phyloP scores from a whole-genome alignment of 192 early-diverging fungal species.

The Spizellomyces sp. region DNA sequence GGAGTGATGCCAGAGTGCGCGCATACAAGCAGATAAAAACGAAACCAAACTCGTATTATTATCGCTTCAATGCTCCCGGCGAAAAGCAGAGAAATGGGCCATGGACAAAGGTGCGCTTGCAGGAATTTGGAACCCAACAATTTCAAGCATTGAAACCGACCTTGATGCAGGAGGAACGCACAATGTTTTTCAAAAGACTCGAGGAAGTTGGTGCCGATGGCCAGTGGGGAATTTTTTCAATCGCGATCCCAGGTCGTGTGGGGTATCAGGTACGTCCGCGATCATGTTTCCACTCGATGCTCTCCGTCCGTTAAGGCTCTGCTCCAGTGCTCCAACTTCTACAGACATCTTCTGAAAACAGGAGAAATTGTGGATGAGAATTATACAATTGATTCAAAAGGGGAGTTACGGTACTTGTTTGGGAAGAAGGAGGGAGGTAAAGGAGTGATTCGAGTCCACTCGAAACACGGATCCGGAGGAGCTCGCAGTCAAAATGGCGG shows the following conservation, averaged over 20 bases:
- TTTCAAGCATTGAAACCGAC: no score
- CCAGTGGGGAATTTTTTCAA: slow-evolving; percentile 97
- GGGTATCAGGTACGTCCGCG: slow-evolving; percentile 79
- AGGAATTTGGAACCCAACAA: no score
- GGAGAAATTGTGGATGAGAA: slow-evolving; percentile 88
- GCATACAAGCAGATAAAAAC: slow-evolving; percentile 92
- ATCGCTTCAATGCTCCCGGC: slow-evolving; percentile 95
- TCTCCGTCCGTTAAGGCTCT: not conserved
- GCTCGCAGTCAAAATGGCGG: slow-evolving; percentile 37
- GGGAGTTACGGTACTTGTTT: slow-evolving; percentile 89
- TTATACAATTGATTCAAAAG: slow-evolving; percentile 88
- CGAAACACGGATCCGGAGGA: slow-evolving; percentile 49
- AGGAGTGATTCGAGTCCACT: slow-evolving; percentile 84
- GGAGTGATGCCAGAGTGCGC: slow-evolving; percentile 90
- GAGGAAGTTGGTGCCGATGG: slow-evolving; percentile 90
- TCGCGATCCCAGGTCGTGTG: slow-evolving; percentile 92
- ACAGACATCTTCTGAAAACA: slow-evolving; percentile 85
- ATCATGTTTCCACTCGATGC: not conserved
- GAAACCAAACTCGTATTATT: slow-evolving; percentile 97
- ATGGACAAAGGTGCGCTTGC: slow-evolving; percentile 70
- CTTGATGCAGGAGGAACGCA: slow-evolving; percentile 69
- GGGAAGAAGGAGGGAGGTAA: slow-evolving; percentile 80
- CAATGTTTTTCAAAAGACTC: slow-evolving; percentile 81
- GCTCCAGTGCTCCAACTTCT: slow-evolving; percentile 91
- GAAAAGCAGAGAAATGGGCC: slow-evolving; percentile 91